Evolutionary conservation across 2,329 filamentous ascomycete genomes (phyloP), one percentile per base, ranked within the genome.

Genomic region (Verticillium nubilum): DNA sequence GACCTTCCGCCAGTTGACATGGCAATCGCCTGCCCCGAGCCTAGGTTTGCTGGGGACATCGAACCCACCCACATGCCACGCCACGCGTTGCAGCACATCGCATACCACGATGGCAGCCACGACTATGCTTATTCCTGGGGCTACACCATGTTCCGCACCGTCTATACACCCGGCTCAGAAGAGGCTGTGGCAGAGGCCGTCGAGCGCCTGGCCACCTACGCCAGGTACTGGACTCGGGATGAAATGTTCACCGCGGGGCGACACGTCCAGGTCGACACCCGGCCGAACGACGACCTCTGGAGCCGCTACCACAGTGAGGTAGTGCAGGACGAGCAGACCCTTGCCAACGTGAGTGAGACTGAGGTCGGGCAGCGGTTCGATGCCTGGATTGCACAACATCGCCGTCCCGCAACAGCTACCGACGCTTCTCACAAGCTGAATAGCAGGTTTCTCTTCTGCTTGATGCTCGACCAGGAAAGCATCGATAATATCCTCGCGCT

Each of bases 111-210:
- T 53, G 42, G 61, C 27, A 64, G 61, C 27, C 66, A 67, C 33
- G 60, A 33, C 56, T 65, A 66, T n/a, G 58, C 60, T 52, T 67
- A 64, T n/a, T 66, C 60, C n/a, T 66, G 63, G 64, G 65, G 63
- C 1, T 67, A 60, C 57, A 63, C 63, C 26, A 62, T 67, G 37
- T 67, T 67, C 58, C 64, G 63, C 56, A 67, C 65, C 27, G 60
- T 64, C 29, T 67, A 67, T 56, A 53, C 58, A 12, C 56, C 62
- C 2, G 65, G 57, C 1, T 65, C 64, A 5, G 58, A 67, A 19
- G 65, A 67, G 54, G 54, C 27, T 1, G 52, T 64, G 26, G 47
- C 55, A 28, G 56, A 52, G n/a, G 63, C 63, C 55, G 23, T 67
- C 33, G 58, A 62, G 58, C 62, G 65, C 12, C 57, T 66, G 52